Conservation (phyloP, 1,139 yeast species). For the Debaryomyces sp. region DNA sequence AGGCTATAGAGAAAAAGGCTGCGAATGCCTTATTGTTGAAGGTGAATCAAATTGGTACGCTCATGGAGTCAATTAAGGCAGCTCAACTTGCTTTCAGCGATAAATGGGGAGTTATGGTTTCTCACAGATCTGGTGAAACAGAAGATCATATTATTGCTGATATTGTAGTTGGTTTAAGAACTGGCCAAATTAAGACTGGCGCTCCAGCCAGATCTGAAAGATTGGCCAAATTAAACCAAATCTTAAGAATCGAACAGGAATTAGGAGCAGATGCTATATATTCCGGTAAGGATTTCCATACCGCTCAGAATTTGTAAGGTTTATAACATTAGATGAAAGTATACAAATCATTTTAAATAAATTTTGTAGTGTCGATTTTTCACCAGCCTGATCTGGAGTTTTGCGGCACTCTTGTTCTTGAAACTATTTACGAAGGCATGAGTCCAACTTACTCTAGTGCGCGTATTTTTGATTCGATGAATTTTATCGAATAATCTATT, state of each 20-base stretch:
- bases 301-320: slow-evolving; percentile 51
- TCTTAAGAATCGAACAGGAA: slow-evolving; percentile 92
- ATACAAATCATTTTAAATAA: background rate
- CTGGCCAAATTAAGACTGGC: slow-evolving; percentile 97
- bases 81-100: slow-evolving; percentile 82
- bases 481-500: background rate
- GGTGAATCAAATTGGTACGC: slow-evolving; percentile 90
- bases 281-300: slow-evolving; percentile 83
- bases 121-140: slow-evolving; percentile 96
- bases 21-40: slow-evolving; percentile 86
- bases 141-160: slow-evolving; percentile 95
- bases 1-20: slow-evolving; percentile 87
- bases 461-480: slow-evolving; percentile 26
- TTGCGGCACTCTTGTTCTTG: background rate
- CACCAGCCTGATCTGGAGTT: too few relatives aligned
- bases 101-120: slow-evolving; percentile 93
- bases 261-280: slow-evolving; percentile 87
- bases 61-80: slow-evolving; percentile 84
- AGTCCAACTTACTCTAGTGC: background rate
- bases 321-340: background rate
- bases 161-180: slow-evolving; percentile 86
- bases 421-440: too few relatives aligned
- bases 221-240: slow-evolving; percentile 91
- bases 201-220: slow-evolving; percentile 98
- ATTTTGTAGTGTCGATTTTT: background rate